phyloP scores from a whole-genome alignment of 345 rosid species.

The Barbarea vulgaris region DNA sequence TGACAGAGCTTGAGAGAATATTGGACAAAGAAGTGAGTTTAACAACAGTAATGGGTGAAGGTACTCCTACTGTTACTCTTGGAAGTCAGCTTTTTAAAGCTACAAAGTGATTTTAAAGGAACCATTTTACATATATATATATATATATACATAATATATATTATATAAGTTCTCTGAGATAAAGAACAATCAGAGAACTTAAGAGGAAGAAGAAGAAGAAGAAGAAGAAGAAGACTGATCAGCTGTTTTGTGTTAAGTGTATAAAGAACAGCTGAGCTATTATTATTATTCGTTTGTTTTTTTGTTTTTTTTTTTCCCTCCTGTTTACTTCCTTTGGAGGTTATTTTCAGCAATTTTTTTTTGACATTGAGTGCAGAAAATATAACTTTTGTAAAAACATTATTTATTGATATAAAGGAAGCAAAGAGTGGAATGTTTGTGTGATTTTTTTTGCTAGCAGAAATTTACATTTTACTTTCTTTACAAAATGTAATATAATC shows the following conservation, averaged over 20 bases:
- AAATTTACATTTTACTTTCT: neutral
- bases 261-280: constrained; percentile 73
- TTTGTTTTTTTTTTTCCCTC: neutral
- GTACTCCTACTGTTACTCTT: constrained; percentile 74
- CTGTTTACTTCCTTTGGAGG: constrained; percentile 29
- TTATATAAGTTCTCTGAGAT: constrained; percentile 26
- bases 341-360: constrained; percentile 37
- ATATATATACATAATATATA: constrained; percentile 4
- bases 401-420: constrained; percentile 48
- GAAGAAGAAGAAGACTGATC: constrained; percentile 37
- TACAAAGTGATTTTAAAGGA: constrained; percentile 40
- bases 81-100: constrained; percentile 87
- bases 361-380: constrained; percentile 46
- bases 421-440: constrained; percentile 39
- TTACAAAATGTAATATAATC: neutral
- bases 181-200: constrained; percentile 32
- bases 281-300: constrained; percentile 43
- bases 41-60: constrained; percentile 86
- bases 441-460: constrained; percentile 3
- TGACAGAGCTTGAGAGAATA: constrained; percentile 74
- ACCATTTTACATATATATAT: constrained; percentile 44
- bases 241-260: constrained; percentile 83
- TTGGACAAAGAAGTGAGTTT: constrained; percentile 77
- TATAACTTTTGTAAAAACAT: constrained; percentile 52
- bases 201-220: constrained; percentile 27